Base-by-base conservation (phyloP, 2,329 filamentous ascomycete genomes). In the Fusarium nelsonii region DNA sequence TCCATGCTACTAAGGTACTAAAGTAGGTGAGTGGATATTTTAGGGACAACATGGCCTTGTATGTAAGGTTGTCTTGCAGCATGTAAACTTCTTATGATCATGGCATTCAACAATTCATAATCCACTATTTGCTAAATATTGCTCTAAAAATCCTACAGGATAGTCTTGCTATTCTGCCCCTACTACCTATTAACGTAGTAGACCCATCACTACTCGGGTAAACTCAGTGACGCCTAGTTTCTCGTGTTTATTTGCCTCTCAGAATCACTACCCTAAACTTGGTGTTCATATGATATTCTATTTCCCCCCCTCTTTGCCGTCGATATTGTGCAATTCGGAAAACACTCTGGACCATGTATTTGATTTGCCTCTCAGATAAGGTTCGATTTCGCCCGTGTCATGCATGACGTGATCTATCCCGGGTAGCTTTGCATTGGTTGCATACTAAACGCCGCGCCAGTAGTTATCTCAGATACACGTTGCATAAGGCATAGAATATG, bases 51-150 rank as follows among this genome's bases (percentile, higher is more conserved):
- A 49, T 49, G 40, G 14, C 40, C 8, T 41, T 48, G 23, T 5
- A 23, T 23, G 23, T 43, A 26, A 34, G 12, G 32, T n/a, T 40
- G n/a, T 30, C 56, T 61, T 61, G 9, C 18, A n/a, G 16, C 11
- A 34, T 33, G 32, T 10, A 8, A 28, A 37, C 18, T 57, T 30
- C 23, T 52, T 26, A 52, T 65, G 26, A 52, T 40, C 41, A 39
- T 15, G 20, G 36, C 10, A 50, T 15, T 28, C 28, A 23, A 10
- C 41, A 36, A 15, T 33, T 11, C 26, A 43, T 65, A 61, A 65
- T 60, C 65, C 53, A 58, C 60, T 37, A 49, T 39, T 15, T 12
- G 23, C n/a, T 15, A 41, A 48, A 15, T 50, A 18, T 33, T 12
- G 5, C 15, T 20, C 34, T 50, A 18, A 50, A 50, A 50, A 14